Conservation (phyloP, 352 stramenopile species). For the Phytophthora sp. region DNA sequence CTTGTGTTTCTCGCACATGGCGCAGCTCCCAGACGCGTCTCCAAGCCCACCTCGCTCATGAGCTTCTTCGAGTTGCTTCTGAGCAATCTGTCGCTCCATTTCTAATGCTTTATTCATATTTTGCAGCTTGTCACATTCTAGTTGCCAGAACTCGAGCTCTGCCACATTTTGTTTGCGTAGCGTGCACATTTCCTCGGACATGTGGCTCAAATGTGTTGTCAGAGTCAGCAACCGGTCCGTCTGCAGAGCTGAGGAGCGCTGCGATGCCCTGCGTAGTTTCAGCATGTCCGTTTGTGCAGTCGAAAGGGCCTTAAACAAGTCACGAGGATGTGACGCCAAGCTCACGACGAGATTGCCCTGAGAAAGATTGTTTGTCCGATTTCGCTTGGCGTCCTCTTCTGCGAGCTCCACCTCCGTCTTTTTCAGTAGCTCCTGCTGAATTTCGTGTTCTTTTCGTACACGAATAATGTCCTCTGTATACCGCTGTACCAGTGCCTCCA, state of each 20-base stretch:
- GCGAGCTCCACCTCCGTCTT: constrained; percentile 47
- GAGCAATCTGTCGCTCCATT: constrained; percentile 40
- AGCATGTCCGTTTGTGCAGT: constrained; percentile 52
- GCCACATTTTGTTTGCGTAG: constrained; percentile 62
- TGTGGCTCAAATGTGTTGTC: constrained; percentile 66
- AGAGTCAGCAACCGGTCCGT: constrained; percentile 68
- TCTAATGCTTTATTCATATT: constrained; percentile 52
- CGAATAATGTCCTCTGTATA: constrained; percentile 63
- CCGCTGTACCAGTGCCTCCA: constrained; percentile 50
- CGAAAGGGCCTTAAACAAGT: constrained; percentile 68
- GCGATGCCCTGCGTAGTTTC: constrained; percentile 51
- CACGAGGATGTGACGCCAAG: constrained; percentile 61
- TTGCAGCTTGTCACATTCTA: constrained; percentile 72
- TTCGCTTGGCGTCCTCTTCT: constrained; percentile 49
- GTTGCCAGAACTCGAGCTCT: constrained; percentile 70
- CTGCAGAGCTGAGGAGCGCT: constrained; percentile 59
- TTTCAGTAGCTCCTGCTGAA: constrained; percentile 52
- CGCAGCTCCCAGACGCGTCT: constrained; percentile 27
- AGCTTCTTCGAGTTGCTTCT: constrained; percentile 40
- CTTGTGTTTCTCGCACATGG: constrained; percentile 62
- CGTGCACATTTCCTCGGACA: constrained; percentile 74
- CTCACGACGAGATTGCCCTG: constrained; percentile 57
- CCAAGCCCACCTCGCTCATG: constrained; percentile 6
- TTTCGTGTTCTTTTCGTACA: constrained; percentile 59
- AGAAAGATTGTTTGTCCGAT: constrained; percentile 64